A percentile compares a stretch with the other conserved stretches of the same genome.
These are phyloP conservation scores for Acaromyces ingoldii DNA, from an alignment of 1,284 basidiomycete species.

Conservation along the genomic window DNA sequence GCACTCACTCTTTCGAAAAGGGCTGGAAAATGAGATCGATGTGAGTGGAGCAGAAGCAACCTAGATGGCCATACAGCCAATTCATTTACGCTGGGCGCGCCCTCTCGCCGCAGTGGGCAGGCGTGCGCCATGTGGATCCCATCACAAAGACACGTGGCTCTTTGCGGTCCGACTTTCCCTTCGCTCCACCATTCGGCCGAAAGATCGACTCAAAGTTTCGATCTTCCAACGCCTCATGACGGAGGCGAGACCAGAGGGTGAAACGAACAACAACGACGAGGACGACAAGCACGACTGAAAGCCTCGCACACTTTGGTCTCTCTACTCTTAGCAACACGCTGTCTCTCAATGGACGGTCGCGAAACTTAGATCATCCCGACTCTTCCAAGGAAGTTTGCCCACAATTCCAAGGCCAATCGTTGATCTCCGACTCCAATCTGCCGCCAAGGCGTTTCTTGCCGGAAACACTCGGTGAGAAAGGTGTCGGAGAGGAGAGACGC, in stretches of 20 bases:
- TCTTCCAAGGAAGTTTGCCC: slow-evolving; percentile 8
- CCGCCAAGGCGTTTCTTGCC: slow-evolving; percentile 5
- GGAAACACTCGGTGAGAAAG: not conserved
- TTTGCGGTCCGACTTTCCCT: too few species aligned
- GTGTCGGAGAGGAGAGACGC: not conserved
- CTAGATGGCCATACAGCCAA: too few species aligned
- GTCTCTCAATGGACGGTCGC: not conserved
- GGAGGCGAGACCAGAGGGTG: not conserved
- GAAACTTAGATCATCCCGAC: not conserved
- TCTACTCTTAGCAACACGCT: not conserved
- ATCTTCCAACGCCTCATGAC: not conserved
- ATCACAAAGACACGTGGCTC: too few species aligned
- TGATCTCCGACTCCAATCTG: slow-evolving; percentile 10
- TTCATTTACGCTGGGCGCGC: too few species aligned
- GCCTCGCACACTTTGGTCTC: not conserved
- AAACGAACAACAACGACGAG: not conserved
- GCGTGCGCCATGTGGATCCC: too few species aligned
- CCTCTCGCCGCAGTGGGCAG: too few species aligned
- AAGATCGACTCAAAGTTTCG: not conserved
- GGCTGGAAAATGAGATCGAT: too few species aligned
- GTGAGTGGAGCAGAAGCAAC: too few species aligned
- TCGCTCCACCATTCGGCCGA: too few species aligned
- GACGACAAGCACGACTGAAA: not conserved
- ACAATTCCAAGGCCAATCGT: slow-evolving; percentile 9
- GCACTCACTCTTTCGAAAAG: too few species aligned